Evolutionary conservation across 331 rosid genomes (phyloP).

Genomic region (Erythrophleum ivorense): DNA sequence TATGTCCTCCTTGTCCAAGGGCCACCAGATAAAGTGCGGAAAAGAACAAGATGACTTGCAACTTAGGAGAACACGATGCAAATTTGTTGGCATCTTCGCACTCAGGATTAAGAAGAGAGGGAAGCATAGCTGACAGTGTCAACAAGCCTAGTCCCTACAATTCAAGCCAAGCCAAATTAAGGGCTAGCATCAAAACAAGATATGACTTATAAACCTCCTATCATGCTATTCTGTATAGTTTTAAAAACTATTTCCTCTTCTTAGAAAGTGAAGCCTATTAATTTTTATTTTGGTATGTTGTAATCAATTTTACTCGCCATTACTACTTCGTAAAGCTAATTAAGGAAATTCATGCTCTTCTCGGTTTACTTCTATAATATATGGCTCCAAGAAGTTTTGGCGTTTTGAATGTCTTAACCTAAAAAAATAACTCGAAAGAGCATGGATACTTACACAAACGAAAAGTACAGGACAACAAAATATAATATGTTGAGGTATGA

Average conservation of each 20-base stretch:
- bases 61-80: not conserved
- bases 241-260: not conserved
- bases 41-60: slow-evolving; percentile 1
- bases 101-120: slow-evolving; percentile 4
- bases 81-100: not conserved
- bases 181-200: not conserved
- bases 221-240: not conserved
- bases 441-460: not conserved
- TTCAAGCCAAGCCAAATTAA: not conserved
- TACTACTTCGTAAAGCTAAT: not conserved
- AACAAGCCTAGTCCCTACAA: slow-evolving; percentile 20
- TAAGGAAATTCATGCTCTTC: not conserved
- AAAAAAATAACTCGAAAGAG: not conserved
- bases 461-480: not conserved
- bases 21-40: slow-evolving; percentile 7
- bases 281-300: not conserved
- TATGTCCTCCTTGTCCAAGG: slow-evolving; percentile 18
- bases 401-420: not conserved
- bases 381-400: not conserved
- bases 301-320: not conserved
- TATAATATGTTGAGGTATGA: not conserved
- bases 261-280: not conserved
- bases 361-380: not conserved
- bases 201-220: not conserved
- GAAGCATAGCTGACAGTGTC: slow-evolving; percentile 24